These are phyloP conservation scores for Rhynchospora breviuscula DNA, from an alignment of 176 grass and related monocot species.

Conservation along the genomic window DNA sequence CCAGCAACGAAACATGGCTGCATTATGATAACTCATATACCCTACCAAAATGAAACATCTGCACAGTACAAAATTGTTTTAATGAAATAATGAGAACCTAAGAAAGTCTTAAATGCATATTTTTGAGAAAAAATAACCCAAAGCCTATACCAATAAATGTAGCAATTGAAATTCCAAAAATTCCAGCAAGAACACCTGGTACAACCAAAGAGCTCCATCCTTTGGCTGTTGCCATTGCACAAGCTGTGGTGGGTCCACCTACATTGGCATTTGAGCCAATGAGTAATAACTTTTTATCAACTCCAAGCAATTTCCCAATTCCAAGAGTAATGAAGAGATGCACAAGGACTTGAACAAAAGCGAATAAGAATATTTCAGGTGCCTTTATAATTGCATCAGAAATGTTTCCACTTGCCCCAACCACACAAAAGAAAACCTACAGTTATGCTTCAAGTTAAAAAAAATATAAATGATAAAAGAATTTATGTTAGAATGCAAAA, in stretches of 20 bases:
- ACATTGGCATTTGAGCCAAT: constrained; percentile 82
- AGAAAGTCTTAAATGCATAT: neutral
- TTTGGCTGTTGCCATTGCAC: constrained; percentile 74
- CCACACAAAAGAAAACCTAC: constrained; percentile 67
- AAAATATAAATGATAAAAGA: neutral
- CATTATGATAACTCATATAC: neutral
- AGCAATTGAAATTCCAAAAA: constrained; percentile 71
- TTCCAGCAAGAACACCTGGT: constrained; percentile 64
- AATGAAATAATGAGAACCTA: neutral
- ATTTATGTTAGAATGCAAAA: neutral
- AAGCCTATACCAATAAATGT: constrained; percentile 74
- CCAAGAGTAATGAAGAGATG: constrained; percentile 64
- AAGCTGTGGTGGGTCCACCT: constrained; percentile 70
- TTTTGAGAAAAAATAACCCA: constrained; percentile 63
- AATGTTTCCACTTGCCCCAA: constrained; percentile 80
- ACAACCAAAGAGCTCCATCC: constrained; percentile 82
- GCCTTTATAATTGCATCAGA: constrained; percentile 66
- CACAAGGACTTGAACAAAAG: constrained; percentile 57
- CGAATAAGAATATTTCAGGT: constrained; percentile 61
- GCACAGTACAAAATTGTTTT: neutral
- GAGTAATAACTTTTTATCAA: constrained; percentile 57
- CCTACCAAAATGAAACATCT: neutral
- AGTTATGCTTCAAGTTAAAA: neutral
- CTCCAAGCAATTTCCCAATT: constrained; percentile 29
- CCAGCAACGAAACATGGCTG: neutral